Evolutionary conservation across 2,329 filamentous ascomycete species (phyloP).

Genomic region (Dryadomyces sulphureus): DNA sequence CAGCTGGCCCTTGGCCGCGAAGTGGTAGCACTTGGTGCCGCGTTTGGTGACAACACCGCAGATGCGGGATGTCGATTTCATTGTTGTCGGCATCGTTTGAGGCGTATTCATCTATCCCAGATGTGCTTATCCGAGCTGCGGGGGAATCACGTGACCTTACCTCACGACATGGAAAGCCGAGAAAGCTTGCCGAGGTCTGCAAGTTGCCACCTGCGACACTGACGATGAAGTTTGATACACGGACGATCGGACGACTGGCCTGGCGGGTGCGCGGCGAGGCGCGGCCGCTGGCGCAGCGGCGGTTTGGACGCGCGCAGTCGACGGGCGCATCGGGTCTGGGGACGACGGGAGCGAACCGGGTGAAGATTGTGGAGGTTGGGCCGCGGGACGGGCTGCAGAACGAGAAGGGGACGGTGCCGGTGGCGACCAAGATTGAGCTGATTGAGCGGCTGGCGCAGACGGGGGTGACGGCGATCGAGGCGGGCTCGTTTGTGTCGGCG

Average conservation of each 20-base stretch:
- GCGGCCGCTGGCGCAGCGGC: background rate
- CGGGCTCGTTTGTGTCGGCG: slow-evolving; percentile 68
- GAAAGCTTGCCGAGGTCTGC: too few relatives aligned
- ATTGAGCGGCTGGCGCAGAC: slow-evolving; percentile 54
- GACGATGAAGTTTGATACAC: slow-evolving; percentile 16
- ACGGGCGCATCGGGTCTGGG: background rate
- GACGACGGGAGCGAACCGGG: slow-evolving; percentile 5
- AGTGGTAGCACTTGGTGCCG: too few relatives aligned
- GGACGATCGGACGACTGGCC: background rate
- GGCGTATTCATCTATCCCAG: too few relatives aligned
- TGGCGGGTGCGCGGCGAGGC: background rate
- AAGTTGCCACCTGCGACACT: too few relatives aligned
- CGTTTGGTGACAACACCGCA: too few relatives aligned
- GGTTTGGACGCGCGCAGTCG: slow-evolving; percentile 3
- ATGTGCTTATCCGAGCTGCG: too few relatives aligned
- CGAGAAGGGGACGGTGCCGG: slow-evolving; percentile 56
- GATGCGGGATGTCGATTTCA: too few relatives aligned
- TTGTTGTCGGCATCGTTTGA: too few relatives aligned
- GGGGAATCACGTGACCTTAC: too few relatives aligned
- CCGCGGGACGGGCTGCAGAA: slow-evolving; percentile 81
- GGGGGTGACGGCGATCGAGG: slow-evolving; percentile 61
- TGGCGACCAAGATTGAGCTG: slow-evolving; percentile 62
- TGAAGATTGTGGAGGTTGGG: slow-evolving; percentile 61
- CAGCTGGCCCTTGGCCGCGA: too few relatives aligned
- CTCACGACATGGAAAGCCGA: too few relatives aligned